Base-by-base conservation (phyloP, 495 filamentous ascomycete genomes). In the Penicilliopsis zonata region DNA sequence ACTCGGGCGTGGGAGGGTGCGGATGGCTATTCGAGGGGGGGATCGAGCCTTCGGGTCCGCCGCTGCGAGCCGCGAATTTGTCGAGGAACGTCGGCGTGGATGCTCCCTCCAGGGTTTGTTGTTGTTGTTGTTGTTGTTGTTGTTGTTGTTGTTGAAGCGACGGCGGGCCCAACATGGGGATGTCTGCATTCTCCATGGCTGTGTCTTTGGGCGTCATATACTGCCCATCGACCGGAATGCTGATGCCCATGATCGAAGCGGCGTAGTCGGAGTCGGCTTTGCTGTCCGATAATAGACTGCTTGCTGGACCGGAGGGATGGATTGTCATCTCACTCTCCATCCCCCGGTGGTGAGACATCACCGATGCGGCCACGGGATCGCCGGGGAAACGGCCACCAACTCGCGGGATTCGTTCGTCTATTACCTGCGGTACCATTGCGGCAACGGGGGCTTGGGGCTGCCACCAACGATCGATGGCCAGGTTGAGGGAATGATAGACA, bases 171-270 rank as follows among this genome's bases (percentile, higher is more conserved):
- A 52, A 44, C 40, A 52, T 43, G 6, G 41, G 31, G 8, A 51
- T 20, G 28, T 57, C 55, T 2, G 46, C 24, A 24, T 53, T 56
- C n/a, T 50, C 48, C 50, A 54, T 56, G 1, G 42, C 36, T 10
- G 52, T 49, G 15, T 63, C 59, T 21, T 55, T 54, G 5, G 54
- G 56, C 1, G 59, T 55, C 41, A 59, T 39, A 10, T 55, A 57
- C 20, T 57, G 56, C 3, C 38, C 46, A 21, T 61, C 54, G 9
- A 49, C 49, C 8, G 56, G 54, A 13, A 63, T 63, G 19, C 42
- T 54, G 9, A 59, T 57, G 16, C 52, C 59, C 9, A 57, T 34
- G 4, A 57, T 53, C n/a, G 59, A 57, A 0, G 53, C 51, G 10
- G 43, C 43, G 34, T 53, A 54, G 25, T 46, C 40, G 5, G 36